Conservation (phyloP, 2,329 filamentous ascomycete genomes). For the Chrysoporthe deuterocubensis region DNA sequence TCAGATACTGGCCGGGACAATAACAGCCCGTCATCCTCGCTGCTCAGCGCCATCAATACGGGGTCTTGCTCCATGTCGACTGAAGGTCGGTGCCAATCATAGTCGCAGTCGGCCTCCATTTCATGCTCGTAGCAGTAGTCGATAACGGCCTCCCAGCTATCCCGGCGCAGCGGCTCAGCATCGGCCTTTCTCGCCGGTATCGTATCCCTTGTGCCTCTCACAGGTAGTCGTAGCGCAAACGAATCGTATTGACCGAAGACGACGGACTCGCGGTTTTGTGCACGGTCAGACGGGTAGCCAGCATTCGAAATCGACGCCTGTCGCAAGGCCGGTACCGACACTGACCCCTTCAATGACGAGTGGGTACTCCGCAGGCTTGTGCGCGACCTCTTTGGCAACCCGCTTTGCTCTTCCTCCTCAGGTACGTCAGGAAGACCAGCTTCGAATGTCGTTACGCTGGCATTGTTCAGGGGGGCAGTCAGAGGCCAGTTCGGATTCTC, state of each 20-base stretch:
- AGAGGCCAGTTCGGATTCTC: conserved; percentile 52
- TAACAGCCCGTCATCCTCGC: conserved; percentile 28
- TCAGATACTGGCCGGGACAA: conserved; percentile 33
- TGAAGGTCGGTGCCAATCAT: conserved; percentile 65
- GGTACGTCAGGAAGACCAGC: conserved; percentile 61
- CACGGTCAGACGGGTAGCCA: conserved; percentile 35
- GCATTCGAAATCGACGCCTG: conserved; percentile 21
- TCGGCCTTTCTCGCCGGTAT: conserved; percentile 33
- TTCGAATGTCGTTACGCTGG: conserved; percentile 40
- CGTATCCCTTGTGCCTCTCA: conserved; percentile 35
- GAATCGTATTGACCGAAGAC: conserved; percentile 53
- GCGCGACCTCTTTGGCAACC: conserved; percentile 43
- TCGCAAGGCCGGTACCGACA: conserved; percentile 52
- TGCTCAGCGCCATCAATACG: conserved; percentile 16
- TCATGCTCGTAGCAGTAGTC: conserved; percentile 74
- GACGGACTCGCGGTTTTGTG: conserved; percentile 54
- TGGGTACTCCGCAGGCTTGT: conserved; percentile 52
- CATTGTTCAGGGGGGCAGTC: conserved; percentile 39
- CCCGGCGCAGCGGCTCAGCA: conserved; percentile 41
- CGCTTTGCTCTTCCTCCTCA: conserved; percentile 62
- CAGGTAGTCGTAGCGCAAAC: conserved; percentile 41
- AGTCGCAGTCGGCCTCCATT: conserved; percentile 68
- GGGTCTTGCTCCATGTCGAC: conserved; percentile 48
- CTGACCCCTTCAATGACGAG: conserved; percentile 57
- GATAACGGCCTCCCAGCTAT: conserved; percentile 71